Conservation (phyloP, 768 basidiomycete species). For the Russula dissimulans region DNA sequence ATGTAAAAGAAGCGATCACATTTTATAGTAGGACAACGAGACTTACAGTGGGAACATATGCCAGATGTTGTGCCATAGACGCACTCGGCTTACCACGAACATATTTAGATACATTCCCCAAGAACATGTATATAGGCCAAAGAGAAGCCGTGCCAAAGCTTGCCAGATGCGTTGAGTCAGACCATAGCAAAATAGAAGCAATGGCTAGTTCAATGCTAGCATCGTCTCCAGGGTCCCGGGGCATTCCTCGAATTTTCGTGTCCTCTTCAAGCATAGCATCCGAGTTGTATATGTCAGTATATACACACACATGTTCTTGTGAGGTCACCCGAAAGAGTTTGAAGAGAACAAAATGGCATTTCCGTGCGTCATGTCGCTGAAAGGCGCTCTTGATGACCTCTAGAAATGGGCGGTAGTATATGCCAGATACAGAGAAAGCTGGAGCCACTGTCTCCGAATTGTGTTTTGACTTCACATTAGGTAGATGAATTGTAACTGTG, state of each 20-base stretch:
- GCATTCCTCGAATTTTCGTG: not conserved
- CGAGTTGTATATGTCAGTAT: not conserved
- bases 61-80: not conserved
- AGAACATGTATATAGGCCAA: not conserved
- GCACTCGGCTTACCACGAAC: not conserved
- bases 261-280: not conserved
- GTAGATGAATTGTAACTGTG: not conserved
- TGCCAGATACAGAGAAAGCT: not conserved
- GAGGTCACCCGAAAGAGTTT: not conserved
- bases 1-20: not conserved
- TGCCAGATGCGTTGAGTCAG: not conserved
- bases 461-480: not conserved
- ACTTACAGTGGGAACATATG: not conserved
- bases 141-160: not conserved
- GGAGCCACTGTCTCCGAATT: not conserved
- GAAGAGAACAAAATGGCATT: no score
- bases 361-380: no score
- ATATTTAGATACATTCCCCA: not conserved
- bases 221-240: not conserved
- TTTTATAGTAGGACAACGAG: not conserved
- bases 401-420: not conserved
- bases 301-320: not conserved
- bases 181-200: not conserved
- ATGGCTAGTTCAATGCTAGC: not conserved
- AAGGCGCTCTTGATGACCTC: no score